These are phyloP conservation scores for Truncatella angustata DNA, from an alignment of 2,329 filamentous ascomycete species.

Conservation along the genomic window DNA sequence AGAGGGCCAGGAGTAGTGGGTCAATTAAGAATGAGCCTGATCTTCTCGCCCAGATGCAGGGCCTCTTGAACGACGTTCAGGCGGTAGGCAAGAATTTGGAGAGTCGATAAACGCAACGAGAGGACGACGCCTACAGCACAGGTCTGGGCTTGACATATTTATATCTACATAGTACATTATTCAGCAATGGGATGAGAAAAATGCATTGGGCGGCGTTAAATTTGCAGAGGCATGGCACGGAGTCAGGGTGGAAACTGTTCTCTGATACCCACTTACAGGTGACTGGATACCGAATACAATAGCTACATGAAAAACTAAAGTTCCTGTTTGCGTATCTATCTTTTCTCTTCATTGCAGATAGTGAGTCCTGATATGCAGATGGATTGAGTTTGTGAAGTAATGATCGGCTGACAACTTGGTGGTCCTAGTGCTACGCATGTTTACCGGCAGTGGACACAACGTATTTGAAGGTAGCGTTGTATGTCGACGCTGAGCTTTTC, in stretches of 20 bases:
- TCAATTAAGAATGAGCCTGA: constrained; percentile 18
- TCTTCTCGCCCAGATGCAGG: constrained; percentile 25
- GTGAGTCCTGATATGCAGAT: too few relatives aligned
- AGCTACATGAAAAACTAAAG: background rate
- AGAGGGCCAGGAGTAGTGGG: constrained; percentile 22
- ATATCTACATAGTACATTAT: background rate
- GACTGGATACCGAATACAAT: background rate
- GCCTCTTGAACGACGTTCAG: constrained; percentile 22
- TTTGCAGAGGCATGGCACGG: background rate
- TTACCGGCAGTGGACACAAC: too few relatives aligned
- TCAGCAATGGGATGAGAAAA: background rate
- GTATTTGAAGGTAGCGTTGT: too few relatives aligned
- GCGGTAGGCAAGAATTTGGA: constrained; percentile 4
- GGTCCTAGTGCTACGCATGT: too few relatives aligned
- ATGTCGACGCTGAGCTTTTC: too few relatives aligned
- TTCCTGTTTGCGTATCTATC: background rate
- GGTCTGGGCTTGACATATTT: background rate
- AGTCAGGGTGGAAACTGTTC: background rate
- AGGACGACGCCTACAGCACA: background rate
- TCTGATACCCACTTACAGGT: constrained; percentile 7
- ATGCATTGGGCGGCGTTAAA: constrained; percentile 11
- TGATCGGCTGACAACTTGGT: too few relatives aligned
- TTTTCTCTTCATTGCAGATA: too few relatives aligned
- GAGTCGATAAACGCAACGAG: background rate
- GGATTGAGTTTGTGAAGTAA: too few relatives aligned